Base-by-base conservation (phyloP, 305 asterid species). In the Fraxinus sp. region DNA sequence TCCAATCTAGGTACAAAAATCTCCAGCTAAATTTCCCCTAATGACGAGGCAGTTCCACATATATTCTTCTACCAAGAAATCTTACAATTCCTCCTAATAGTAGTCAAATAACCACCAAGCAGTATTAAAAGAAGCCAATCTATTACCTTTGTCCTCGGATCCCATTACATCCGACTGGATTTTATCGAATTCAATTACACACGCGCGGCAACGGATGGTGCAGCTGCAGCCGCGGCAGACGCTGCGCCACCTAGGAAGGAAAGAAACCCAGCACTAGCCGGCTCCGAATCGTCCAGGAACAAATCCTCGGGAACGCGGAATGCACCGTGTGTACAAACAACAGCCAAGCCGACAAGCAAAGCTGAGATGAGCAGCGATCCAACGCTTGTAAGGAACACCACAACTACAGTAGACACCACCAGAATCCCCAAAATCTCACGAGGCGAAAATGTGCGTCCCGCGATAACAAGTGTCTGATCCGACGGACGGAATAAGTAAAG, bases 331-430 rank as follows among this genome's bases (percentile, higher is more conserved):
- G 86, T 72, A 84, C 91, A 87, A 68, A 88, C 95, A 39, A 91
- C 88, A 37, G 85, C 91, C 20, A 90, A 78, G 77, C 95, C 93
- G 33, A 84, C 91, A 7, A 90, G 89, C 80, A 88, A 75, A 73
- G 92, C 90, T 62, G 95, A 91, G 22, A 90, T 91, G 82, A 91
- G 90, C 79, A 91, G 83, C 46, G 95, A 89, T 83, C 95, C 93
- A 0, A 91, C 93, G 88, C 89, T 90, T 18, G 95, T 90, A 66
- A 91, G 92, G 89, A 91, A 90, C 86, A 89, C 92, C 77, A 90
- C 93, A 76, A 91, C 82, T 14, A 91, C 70, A 3, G 95, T 89
- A 4, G 89, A 85, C 59, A 91, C 88, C 74, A 91, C 80, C 84
- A 91, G 79, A 55, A 90, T 83, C 0, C 92, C 92, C 82, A 90